These are phyloP conservation scores for Colletotrichum spaethianum DNA, from an alignment of 2,329 filamentous ascomycete genomes.

Conservation along the genomic window DNA sequence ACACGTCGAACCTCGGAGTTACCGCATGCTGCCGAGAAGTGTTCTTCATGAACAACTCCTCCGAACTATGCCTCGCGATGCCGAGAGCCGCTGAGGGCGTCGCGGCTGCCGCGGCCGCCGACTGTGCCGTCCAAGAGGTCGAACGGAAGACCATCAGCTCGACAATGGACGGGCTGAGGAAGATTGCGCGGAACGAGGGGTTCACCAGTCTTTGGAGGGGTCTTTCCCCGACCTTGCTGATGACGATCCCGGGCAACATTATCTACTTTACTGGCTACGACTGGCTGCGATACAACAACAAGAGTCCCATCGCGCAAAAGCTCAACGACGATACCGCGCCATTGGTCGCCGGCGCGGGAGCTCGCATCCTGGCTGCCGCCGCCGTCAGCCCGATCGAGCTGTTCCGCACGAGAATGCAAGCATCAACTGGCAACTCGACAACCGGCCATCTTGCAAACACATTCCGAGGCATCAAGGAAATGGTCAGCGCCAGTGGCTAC, in stretches of 20 bases:
- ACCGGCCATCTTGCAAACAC: conserved; percentile 85
- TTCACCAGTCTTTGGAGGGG: conserved; percentile 90
- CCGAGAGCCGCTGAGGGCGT: conserved; percentile 66
- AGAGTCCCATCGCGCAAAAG: conserved; percentile 78
- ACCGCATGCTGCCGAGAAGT: conserved; percentile 97
- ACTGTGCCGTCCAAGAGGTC: conserved; percentile 90
- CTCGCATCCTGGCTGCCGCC: conserved; percentile 84
- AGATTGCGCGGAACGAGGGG: conserved; percentile 96
- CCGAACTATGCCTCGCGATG: conserved; percentile 84
- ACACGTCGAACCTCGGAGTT: conserved; percentile 86
- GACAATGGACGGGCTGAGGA: conserved; percentile 90
- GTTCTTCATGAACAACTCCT: conserved; percentile 92
- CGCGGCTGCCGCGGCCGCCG: conserved; percentile 64
- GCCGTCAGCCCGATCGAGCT: conserved; percentile 94
- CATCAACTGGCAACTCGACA: conserved; percentile 70
- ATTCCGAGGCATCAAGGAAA: conserved; percentile 79
- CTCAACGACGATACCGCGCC: conserved; percentile 82
- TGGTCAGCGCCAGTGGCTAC: conserved; percentile 85
- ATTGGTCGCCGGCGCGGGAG: conserved; percentile 82
- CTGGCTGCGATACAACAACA: conserved; percentile 83
- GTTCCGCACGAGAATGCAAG: conserved; percentile 92
- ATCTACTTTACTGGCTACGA: conserved; percentile 99
- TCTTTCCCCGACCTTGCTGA: conserved; percentile 91
- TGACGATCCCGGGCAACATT: conserved; percentile 95
- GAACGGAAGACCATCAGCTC: conserved; percentile 89